Percentiles rank a stretch among this genome's conserved stretches.
phyloP scores from a whole-genome alignment of 257 asterid genomes.

The Coffea eugenioides region DNA sequence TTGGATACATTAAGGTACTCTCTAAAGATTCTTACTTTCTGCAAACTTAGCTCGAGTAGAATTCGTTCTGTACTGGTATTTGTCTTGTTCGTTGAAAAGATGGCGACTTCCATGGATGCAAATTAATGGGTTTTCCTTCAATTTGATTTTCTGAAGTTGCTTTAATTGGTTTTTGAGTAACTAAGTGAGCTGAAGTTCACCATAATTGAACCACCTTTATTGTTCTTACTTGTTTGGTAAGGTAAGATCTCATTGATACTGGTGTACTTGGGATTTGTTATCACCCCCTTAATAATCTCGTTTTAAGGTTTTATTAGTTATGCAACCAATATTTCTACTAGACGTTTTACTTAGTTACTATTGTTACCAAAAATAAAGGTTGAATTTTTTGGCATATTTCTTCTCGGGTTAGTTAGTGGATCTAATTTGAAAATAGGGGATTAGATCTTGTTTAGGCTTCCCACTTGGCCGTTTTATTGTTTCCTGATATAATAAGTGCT shows the following conservation, averaged over 20 bases:
- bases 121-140: slow-evolving; percentile 1
- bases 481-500: not conserved
- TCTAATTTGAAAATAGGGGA: slow-evolving; percentile 11
- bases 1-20: slow-evolving; percentile 36
- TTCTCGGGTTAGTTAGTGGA: slow-evolving; percentile 8
- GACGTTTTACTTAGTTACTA: not conserved
- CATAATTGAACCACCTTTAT: slow-evolving; percentile 19
- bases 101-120: slow-evolving; percentile 19
- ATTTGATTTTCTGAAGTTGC: slow-evolving; percentile 4
- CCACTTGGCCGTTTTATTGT: not conserved
- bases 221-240: slow-evolving; percentile 27
- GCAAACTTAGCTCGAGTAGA: slow-evolving; percentile 17
- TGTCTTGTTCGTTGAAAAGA: slow-evolving; percentile 22
- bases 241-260: slow-evolving; percentile 33
- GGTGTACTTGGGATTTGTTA: slow-evolving; percentile 17
- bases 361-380: not conserved
- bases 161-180: slow-evolving; percentile 12
- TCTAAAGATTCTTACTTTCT: slow-evolving; percentile 16
- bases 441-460: slow-evolving; percentile 10
- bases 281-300: not conserved
- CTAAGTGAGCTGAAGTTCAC: slow-evolving; percentile 27
- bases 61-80: slow-evolving; percentile 29
- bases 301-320: slow-evolving; percentile 7
- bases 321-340: not conserved
- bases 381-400: not conserved